These are phyloP conservation scores for Calvatia gigantea DNA, from an alignment of 768 basidiomycete genomes.

Conservation along the genomic window DNA sequence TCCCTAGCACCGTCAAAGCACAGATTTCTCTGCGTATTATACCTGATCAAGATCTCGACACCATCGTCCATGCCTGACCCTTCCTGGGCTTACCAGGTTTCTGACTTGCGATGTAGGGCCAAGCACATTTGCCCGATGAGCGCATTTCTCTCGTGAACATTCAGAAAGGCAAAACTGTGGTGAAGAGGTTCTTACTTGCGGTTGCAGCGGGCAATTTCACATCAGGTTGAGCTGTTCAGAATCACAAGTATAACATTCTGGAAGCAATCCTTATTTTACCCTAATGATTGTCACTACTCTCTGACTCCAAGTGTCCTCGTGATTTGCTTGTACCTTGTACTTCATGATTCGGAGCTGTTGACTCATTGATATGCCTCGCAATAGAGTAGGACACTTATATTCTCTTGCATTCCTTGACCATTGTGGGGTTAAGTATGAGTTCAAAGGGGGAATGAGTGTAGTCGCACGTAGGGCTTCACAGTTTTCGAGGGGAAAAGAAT, in stretches of 20 bases:
- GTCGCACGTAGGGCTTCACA: too few species aligned
- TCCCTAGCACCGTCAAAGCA: constrained; percentile 79
- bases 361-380: too few species aligned
- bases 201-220: constrained; percentile 33
- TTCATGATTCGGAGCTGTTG: too few species aligned
- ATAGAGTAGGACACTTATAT: not conserved
- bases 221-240: not conserved
- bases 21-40: constrained; percentile 90
- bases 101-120: constrained; percentile 50
- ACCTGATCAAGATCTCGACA: constrained; percentile 83
- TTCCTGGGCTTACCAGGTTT: constrained; percentile 53
- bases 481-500: too few species aligned
- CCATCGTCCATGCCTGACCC: constrained; percentile 61
- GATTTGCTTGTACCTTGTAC: too few species aligned
- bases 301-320: too few species aligned
- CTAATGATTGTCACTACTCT: too few species aligned
- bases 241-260: too few species aligned
- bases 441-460: too few species aligned
- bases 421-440: too few species aligned
- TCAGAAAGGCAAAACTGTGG: constrained; percentile 68
- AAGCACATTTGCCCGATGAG: constrained; percentile 92
- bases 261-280: too few species aligned
- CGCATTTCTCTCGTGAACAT: constrained; percentile 84
- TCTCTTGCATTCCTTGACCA: too few species aligned
- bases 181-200: constrained; percentile 67